These are phyloP conservation scores for Eimeria tenella DNA, from an alignment of 169 alveolate genomes.

Conservation along the genomic window DNA sequence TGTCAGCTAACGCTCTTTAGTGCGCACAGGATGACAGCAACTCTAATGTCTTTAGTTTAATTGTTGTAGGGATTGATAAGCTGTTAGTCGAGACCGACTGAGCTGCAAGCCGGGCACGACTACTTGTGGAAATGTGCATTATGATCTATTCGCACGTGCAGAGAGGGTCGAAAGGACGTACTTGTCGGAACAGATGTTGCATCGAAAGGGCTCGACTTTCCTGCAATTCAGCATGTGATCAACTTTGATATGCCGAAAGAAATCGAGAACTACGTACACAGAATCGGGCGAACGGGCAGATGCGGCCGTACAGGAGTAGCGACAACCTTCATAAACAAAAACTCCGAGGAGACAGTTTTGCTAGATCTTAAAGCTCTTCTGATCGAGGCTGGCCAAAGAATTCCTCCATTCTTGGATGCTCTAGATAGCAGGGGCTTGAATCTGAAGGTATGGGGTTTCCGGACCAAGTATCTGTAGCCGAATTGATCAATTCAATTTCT, in stretches of 20 bases:
- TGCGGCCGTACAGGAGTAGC: constrained; percentile 98
- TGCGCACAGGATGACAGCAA: no score
- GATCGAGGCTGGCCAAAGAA: constrained; percentile 93
- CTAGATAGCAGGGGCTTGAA: constrained; percentile 87
- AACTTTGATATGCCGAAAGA: constrained; percentile 99
- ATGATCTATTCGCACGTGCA: constrained; percentile 13
- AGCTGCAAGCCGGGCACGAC: no score
- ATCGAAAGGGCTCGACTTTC: constrained; percentile 98
- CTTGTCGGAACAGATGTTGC: constrained; percentile 97
- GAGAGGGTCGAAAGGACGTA: constrained; percentile 88
- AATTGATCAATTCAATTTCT: not conserved
- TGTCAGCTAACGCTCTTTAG: no score
- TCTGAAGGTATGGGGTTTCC: constrained; percentile 81
- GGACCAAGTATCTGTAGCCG: no score
- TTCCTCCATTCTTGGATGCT: constrained; percentile 91
- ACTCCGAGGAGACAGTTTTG: constrained; percentile 86
- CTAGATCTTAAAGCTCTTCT: constrained; percentile 93
- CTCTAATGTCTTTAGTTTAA: no score
- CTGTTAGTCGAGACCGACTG: no score
- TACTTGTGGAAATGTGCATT: not conserved
- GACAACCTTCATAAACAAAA: constrained; percentile 94
- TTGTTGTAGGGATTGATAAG: no score
- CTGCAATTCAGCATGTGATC: constrained; percentile 97
- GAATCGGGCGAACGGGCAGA: constrained; percentile 99
- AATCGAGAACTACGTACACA: constrained; percentile 97